Evolutionary conservation across 2,329 filamentous ascomycete species (phyloP).

Genomic region (Penicillium hordei): DNA sequence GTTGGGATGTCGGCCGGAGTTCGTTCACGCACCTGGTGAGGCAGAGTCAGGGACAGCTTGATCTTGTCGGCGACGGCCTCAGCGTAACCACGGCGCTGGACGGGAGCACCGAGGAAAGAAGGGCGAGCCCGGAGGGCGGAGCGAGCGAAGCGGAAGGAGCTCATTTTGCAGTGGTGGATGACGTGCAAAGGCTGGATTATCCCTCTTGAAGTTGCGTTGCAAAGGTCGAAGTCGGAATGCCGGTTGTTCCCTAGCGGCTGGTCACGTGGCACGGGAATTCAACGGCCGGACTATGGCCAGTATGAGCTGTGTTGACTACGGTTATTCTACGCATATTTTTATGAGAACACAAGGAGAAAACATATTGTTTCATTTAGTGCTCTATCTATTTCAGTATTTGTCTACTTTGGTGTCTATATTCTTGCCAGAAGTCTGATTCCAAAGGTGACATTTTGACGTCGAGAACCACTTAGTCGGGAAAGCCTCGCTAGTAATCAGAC

Average conservation of each 20-base stretch:
- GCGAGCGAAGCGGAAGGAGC: conserved; percentile 89
- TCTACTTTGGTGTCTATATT: neutral
- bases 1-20: conserved; percentile 13
- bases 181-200: conserved; percentile 33
- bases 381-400: neutral
- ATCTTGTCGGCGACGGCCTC: conserved; percentile 89
- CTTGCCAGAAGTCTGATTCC: neutral
- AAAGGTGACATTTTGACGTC: neutral
- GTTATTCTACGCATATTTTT: neutral
- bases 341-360: neutral
- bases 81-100: conserved; percentile 88
- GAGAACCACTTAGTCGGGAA: neutral
- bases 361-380: neutral
- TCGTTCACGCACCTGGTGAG: conserved; percentile 81
- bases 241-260: conserved; percentile 41
- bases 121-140: conserved; percentile 82
- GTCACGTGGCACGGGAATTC: conserved; percentile 32
- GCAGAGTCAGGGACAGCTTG: conserved; percentile 95
- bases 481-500: neutral
- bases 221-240: conserved; percentile 42
- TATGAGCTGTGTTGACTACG: neutral
- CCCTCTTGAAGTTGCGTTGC: conserved; percentile 41
- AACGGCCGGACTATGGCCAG: conserved; percentile 13
- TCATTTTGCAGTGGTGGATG: conserved; percentile 62
- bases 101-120: conserved; percentile 69